Evolutionary conservation across 2,329 filamentous ascomycete species (phyloP).

Genomic region (Fusarium sp.): DNA sequence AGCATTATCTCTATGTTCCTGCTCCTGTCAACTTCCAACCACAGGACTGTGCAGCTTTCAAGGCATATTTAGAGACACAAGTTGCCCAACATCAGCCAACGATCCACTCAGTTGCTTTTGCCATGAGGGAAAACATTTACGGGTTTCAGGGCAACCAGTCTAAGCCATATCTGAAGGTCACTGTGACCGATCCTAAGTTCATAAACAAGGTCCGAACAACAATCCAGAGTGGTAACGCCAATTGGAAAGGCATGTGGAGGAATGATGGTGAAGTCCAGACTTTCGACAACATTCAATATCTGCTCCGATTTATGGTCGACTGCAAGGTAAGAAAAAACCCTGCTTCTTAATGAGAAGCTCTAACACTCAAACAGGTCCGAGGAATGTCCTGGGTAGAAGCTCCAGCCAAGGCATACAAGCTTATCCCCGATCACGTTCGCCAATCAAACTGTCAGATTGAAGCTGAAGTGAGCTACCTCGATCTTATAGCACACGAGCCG

Average conservation of each 20-base stretch:
- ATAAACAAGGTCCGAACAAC: slow-evolving; percentile 81
- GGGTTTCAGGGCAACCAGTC: slow-evolving; percentile 94
- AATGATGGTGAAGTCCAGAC: slow-evolving; percentile 80
- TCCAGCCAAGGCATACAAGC: slow-evolving; percentile 77
- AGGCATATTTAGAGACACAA: slow-evolving; percentile 82
- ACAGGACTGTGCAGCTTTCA: slow-evolving; percentile 83
- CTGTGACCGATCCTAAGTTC: slow-evolving; percentile 88
- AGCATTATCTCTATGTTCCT: slow-evolving; percentile 94
- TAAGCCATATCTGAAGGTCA: slow-evolving; percentile 93
- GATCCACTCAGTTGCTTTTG: slow-evolving; percentile 85
- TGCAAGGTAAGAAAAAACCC: slow-evolving; percentile 72
- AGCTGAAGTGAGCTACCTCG: slow-evolving; percentile 83
- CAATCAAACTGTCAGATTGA: slow-evolving; percentile 98
- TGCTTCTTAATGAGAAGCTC: neutral
- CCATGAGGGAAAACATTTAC: slow-evolving; percentile 90
- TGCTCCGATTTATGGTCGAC: slow-evolving; percentile 98
- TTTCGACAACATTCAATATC: slow-evolving; percentile 96
- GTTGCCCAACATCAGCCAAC: slow-evolving; percentile 79
- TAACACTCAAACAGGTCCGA: slow-evolving; percentile 69
- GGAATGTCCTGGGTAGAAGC: slow-evolving; percentile 99
- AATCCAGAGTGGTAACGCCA: slow-evolving; percentile 82
- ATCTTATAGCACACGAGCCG: slow-evolving; percentile 88
- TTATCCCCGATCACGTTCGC: slow-evolving; percentile 74
- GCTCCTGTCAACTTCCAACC: slow-evolving; percentile 86
- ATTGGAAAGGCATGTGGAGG: slow-evolving; percentile 94